Evolutionary conservation across 176 grass and related monocot species (phyloP), one percentile per base, ranked within the genome.

Genomic region (Aegilops speltoides): DNA sequence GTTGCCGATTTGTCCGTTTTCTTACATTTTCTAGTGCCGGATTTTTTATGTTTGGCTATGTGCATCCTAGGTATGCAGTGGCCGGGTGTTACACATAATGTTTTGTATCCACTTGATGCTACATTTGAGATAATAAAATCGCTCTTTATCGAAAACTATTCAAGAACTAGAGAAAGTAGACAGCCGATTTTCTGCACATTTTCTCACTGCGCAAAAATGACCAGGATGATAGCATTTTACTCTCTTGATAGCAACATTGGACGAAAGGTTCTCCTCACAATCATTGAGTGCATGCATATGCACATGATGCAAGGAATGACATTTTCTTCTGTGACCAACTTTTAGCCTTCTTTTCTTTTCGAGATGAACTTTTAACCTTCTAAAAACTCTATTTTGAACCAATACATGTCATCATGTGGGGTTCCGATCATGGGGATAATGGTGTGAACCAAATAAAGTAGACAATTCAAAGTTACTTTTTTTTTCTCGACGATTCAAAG

Each of bases 161-260:
- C 41, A 26, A 69, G 79, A 37, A 41, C 25, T 17, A 16, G 28
- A 71, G 23, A 77, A 52, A 71, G 50, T 4, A 66, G 43, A 22
- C 22, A 67, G 40, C n/a, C 64, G 52, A 63, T 13, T 7, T 45
- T 61, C 15, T 34, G 10, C 59, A 9, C 10, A 14, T 73, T 83
- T 86, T 83, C 24, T 73, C 8, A 4, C 20, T 40, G 63, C 2
- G 0, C 9, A 72, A 64, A 64, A 77, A 40, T 19, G 41, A 66
- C 13, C 9, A 22, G 7, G 40, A 33, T 2, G 12, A 31, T 77
- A 68, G 10, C 76, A 10, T 28, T 69, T 59, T 56, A 12, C 60
- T 67, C 9, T 67, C 64, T 33, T 16, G 80, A 81, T 64, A 32
- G 54, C 37, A 87, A 80, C 85, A 15, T 54, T 54, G 40, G 28